Conservation (phyloP, 2,329 filamentous ascomycete species). For the Exserohilum turcica region DNA sequence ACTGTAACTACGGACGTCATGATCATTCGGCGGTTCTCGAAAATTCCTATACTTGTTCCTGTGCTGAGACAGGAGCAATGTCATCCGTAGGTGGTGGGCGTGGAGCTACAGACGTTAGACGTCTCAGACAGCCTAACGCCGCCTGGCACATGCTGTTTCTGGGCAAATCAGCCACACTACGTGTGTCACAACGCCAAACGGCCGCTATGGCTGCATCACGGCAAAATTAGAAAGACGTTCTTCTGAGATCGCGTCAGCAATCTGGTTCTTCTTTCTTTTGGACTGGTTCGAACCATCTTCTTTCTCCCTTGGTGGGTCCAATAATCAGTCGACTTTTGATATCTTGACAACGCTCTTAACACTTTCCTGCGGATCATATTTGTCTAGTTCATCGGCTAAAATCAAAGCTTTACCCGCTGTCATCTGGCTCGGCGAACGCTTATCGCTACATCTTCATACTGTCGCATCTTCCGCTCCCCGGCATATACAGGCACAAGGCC, state of each 20-base stretch:
- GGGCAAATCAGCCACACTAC: conserved; percentile 30
- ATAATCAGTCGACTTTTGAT: conserved; percentile 5
- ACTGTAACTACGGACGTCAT: not conserved
- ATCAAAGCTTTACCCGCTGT: not conserved
- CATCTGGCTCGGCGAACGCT: not conserved
- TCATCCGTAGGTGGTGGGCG: conserved; percentile 22
- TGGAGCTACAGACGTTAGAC: conserved; percentile 25
- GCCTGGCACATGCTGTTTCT: conserved; percentile 13
- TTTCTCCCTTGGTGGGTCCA: not conserved
- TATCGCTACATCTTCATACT: not conserved
- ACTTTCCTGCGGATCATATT: not conserved
- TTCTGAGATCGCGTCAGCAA: conserved; percentile 8
- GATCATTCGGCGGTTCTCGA: not conserved
- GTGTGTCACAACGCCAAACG: conserved; percentile 21
- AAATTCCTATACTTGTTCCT: not conserved
- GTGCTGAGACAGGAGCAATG: conserved; percentile 18
- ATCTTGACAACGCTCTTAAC: conserved; percentile 10
- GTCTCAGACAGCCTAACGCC: conserved; percentile 29
- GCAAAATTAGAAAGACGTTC: not conserved
- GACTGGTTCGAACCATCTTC: conserved; percentile 10
- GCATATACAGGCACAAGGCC: conserved; percentile 2
- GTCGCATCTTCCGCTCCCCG: conserved; percentile 12
- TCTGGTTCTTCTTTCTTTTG: conserved; percentile 13
- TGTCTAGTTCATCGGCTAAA: conserved; percentile 7
- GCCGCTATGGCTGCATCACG: conserved; percentile 13